Evolutionary conservation across 148 eudicot genomes (phyloP), one percentile per base, ranked within the genome.

Genomic region (Silene latifolia): DNA sequence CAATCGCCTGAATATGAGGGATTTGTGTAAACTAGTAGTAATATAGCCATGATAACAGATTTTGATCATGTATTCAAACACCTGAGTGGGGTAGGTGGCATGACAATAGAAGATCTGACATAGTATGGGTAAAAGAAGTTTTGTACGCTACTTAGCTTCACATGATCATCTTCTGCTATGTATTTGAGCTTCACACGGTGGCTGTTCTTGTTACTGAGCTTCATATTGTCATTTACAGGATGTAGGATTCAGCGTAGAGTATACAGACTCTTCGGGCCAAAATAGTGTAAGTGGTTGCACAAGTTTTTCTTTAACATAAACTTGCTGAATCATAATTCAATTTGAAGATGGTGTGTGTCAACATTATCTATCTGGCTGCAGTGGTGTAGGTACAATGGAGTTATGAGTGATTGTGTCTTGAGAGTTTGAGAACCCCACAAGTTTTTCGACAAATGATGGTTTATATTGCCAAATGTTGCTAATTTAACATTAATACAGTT

Each of bases 181-280:
- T 21, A 27, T 47, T 61, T 44, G 15, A 56, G 59, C 54, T 51
- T 74, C 54, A 67, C 3, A 51, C 25, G 35, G 72, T 2, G 24
- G 48, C 11, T 18, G 32, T 67, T 46, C 62, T 67, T 76, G 48
- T 53, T 48, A 67, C 64, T 88, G 75, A 76, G 72, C 72, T 59
- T 69, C 69, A 62, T 57, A 48, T 81, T 78, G 76, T 74, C 61
- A 59, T 72, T 15, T 68, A 59, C 92, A 95, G 98, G 98, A 95
- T 79, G 80, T 95, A 79, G 98, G 98, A 69, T 95, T 92, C 80
- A 90, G 93, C 71, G 79, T 95, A 78, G 98, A 95, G 76, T 88
- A 83, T 74, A 81, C 84, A 19, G 87, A 87, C 80, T 56, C 86
- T 77, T 81, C 82, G 11, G 98, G 97, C 64, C 84, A 86, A 71